A percentile compares a stretch with the other conserved stretches of the same genome.
These are phyloP conservation scores for Alternaria triticimaculans DNA, from an alignment of 2,329 filamentous ascomycete genomes.

Conservation along the genomic window DNA sequence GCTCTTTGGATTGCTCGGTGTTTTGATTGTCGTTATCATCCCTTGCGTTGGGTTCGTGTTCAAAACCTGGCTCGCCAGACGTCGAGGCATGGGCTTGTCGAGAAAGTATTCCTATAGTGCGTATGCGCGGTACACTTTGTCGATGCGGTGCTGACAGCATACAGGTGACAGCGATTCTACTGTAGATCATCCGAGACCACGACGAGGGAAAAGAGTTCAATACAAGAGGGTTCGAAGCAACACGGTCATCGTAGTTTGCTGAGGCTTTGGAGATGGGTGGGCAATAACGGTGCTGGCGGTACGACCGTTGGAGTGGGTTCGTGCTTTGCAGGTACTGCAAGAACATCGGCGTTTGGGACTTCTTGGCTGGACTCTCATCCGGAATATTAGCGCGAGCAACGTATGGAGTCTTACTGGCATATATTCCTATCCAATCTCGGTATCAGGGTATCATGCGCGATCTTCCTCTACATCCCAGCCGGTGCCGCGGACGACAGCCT, in stretches of 20 bases:
- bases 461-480: conserved; percentile 35
- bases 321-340: background rate
- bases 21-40: background rate
- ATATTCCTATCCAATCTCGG: background rate
- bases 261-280: background rate
- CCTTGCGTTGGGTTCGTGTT: background rate
- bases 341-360: background rate
- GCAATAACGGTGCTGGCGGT: background rate
- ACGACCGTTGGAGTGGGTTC: background rate
- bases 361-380: background rate
- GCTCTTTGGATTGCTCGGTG: background rate
- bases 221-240: background rate
- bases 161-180: background rate
- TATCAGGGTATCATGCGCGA: conserved; percentile 15
- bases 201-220: background rate
- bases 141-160: background rate
- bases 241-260: background rate
- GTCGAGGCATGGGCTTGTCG: background rate
- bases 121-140: background rate
- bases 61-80: background rate
- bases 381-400: background rate
- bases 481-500: conserved; percentile 64
- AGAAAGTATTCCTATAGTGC: background rate
- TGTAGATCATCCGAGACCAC: background rate
- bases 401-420: background rate